Percentiles rank a stretch among this genome's conserved stretches.
phyloP scores from a whole-genome alignment of 768 basidiomycete genomes.

The Pholiota microspora region DNA sequence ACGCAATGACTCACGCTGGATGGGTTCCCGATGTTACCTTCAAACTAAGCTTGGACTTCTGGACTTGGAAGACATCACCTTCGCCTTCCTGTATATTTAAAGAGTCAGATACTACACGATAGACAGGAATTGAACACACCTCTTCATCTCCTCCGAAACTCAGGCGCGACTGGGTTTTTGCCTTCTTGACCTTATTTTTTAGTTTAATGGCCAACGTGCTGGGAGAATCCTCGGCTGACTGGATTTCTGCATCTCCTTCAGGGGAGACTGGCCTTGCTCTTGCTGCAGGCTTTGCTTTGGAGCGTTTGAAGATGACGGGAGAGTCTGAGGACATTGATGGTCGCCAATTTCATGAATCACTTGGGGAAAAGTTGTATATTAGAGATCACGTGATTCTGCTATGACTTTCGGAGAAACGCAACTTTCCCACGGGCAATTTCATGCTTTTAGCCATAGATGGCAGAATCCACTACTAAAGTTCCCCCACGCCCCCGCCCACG shows the following conservation, averaged over 20 bases:
- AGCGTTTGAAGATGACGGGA: slow-evolving; percentile 50
- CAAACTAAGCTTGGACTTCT: slow-evolving; percentile 75
- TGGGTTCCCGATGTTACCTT: slow-evolving; percentile 58
- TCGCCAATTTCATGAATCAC: not conserved
- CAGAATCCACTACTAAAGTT: slow-evolving; percentile 32
- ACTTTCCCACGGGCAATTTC: slow-evolving; percentile 42
- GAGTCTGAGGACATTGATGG: slow-evolving; percentile 36
- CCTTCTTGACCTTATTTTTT: slow-evolving; percentile 69
- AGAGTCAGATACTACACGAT: slow-evolving; percentile 28
- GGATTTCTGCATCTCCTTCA: slow-evolving; percentile 29
- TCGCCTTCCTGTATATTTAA: slow-evolving; percentile 43
- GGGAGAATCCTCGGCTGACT: slow-evolving; percentile 48
- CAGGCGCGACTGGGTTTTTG: slow-evolving; percentile 63
- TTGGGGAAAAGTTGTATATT: not conserved
- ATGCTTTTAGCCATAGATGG: slow-evolving; percentile 34
- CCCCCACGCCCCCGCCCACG: slow-evolving; percentile 60
- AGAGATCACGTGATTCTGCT: slow-evolving; percentile 31
- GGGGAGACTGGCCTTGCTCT: slow-evolving; percentile 41
- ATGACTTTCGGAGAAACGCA: slow-evolving; percentile 24
- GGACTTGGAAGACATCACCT: slow-evolving; percentile 71
- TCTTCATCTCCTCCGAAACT: slow-evolving; percentile 73
- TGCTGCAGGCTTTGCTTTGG: slow-evolving; percentile 39
- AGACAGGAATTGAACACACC: slow-evolving; percentile 35
- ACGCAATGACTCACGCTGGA: slow-evolving; percentile 38
- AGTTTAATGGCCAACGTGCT: slow-evolving; percentile 61